Base-by-base conservation (phyloP, 2,329 filamentous ascomycete species). In the Leptographium lundbergii region DNA sequence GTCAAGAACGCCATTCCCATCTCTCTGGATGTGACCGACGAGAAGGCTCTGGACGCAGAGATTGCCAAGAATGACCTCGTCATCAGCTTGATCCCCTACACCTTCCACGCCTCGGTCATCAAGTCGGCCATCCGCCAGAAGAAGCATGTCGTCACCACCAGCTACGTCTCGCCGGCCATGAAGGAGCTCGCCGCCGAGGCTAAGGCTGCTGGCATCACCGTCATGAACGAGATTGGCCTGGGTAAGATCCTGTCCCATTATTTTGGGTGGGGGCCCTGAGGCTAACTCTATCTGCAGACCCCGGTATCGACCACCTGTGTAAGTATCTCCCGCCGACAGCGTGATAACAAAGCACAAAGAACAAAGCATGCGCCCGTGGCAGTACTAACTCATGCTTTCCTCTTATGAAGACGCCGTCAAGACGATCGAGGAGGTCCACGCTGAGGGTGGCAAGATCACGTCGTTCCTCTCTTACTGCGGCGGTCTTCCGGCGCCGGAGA, bases 111-210 rank as follows among this genome's bases (percentile, higher is more conserved):
- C 53, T 79, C 81, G 59, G 91, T 96, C 68, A 95, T 96, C 82
- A 92, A 95, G 81, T 85, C 87, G 42, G 92, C 91, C 63, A 96
- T 97, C 75, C 83, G 86, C 68, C 82, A 86, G 68, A 96, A 96
- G 88, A 96, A 92, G 81, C 78, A 97, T 77, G 91, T 97, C 62
- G 91, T 97, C 69, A 96, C 92, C 61, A 96, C 92, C 34, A 90
- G 85, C 65, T 97, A 97, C 70, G 88, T 96, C 65, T 95, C 89
- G 5, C 90, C 90, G 4, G 89, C 89, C 64, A 96, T 96, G 91
- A 74, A 86, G 75, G 92, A 91, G 77, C 84, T 97, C 56, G 87
- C 96, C 68, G 78, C 85, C 67, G 77, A 87, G 67, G 84, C 81
- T 71, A 95, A 96, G 80, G 88, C 87, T 63, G 92, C 92, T 22